phyloP scores from a whole-genome alignment of 1,284 basidiomycete genomes.

The Fomitiporia mediterranea region DNA sequence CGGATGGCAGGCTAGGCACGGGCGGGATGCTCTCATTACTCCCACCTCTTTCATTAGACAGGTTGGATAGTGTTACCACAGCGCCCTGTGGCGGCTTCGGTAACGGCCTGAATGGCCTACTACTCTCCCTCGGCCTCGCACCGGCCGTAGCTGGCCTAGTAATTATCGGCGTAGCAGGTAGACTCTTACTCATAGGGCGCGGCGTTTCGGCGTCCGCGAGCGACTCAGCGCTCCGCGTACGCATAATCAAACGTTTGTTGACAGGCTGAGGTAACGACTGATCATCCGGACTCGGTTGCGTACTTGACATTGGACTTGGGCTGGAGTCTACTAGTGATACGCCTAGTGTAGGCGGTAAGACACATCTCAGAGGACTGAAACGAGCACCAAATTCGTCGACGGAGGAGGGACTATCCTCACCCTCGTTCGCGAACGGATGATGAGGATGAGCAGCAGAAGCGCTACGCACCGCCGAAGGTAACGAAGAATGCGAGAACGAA shows the following conservation, averaged over 20 bases:
- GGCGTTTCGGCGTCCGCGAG: neutral
- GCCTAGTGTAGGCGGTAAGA: neutral
- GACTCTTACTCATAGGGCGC: neutral
- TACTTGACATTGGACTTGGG: neutral
- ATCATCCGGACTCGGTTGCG: neutral
- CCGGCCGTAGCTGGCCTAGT: neutral
- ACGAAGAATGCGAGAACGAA: neutral
- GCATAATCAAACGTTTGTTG: neutral
- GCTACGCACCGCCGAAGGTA: too few species aligned
- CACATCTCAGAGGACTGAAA: neutral
- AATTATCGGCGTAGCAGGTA: neutral
- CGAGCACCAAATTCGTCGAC: neutral
- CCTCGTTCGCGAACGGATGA: neutral
- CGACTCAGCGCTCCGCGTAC: neutral
- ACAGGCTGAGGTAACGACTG: neutral
- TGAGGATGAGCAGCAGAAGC: too few species aligned
- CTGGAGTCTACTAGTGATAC: neutral
- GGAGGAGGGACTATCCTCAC: neutral
- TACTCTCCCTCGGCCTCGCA: neutral
- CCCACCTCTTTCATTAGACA: neutral
- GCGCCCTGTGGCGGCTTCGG: neutral
- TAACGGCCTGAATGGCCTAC: conserved; percentile 2
- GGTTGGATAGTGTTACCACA: neutral
- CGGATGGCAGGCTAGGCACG: conserved; percentile 7
- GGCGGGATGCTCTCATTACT: conserved; percentile 3